A percentile compares a stretch with the other conserved stretches of the same genome.
Evolutionary conservation across 2,329 filamentous ascomycete species (phyloP).

Genomic region (Teratosphaeria gauchensis): DNA sequence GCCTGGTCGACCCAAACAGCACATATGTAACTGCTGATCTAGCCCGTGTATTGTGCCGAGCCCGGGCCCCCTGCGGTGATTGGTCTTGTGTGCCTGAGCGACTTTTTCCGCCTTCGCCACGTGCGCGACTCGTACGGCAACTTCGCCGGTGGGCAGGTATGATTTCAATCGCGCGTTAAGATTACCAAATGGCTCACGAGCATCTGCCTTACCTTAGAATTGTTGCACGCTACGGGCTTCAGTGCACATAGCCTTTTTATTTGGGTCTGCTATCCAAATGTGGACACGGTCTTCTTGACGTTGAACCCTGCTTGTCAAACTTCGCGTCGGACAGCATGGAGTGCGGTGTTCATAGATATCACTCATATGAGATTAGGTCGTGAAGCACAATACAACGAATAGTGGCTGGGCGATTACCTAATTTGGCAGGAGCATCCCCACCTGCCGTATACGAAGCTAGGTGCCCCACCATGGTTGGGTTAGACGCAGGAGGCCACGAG

Average conservation of each 20-base stretch:
- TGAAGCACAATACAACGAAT: neutral
- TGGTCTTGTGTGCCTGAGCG: neutral
- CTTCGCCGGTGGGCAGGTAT: neutral
- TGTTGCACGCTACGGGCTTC: too few species aligned
- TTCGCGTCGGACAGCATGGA: too few species aligned
- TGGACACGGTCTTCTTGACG: too few species aligned
- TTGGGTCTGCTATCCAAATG: too few species aligned
- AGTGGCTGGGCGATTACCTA: neutral
- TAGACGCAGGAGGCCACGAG: neutral
- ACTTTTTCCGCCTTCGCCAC: neutral
- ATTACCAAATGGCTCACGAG: neutral
- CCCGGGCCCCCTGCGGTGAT: neutral
- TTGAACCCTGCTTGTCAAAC: too few species aligned
- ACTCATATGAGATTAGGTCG: neutral
- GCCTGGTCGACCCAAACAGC: neutral
- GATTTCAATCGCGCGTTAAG: neutral
- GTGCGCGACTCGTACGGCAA: neutral
- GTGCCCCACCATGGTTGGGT: neutral
- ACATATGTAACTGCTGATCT: neutral
- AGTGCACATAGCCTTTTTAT: too few species aligned
- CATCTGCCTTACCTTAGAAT: too few species aligned
- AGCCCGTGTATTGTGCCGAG: neutral
- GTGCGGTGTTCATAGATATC: too few species aligned
- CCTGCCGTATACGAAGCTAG: neutral
- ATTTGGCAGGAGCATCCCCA: neutral